Conservation (phyloP, 2,329 filamentous ascomycete species). For the Stachybotrys elegans region DNA sequence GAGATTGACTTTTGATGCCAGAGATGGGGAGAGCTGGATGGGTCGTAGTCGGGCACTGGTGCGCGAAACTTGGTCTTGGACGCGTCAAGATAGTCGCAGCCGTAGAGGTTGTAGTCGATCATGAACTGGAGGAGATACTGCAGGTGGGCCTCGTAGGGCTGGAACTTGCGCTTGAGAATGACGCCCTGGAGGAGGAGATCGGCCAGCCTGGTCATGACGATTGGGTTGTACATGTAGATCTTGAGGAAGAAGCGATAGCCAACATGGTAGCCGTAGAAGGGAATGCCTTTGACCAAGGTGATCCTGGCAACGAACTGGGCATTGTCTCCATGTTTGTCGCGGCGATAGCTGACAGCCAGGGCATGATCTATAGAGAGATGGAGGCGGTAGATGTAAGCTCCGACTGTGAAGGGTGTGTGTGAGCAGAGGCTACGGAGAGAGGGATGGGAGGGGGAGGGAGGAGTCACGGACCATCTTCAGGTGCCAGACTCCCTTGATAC, state of each 20-base stretch:
- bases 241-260: constrained; percentile 90
- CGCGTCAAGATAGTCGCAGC: constrained; percentile 80
- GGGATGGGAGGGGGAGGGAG: not conserved
- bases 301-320: constrained; percentile 80
- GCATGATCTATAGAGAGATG: constrained; percentile 90
- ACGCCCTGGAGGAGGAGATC: constrained; percentile 85
- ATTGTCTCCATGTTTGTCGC: constrained; percentile 64
- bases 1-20: constrained; percentile 78
- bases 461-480: constrained; percentile 56
- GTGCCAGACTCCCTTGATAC: constrained; percentile 65
- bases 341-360: constrained; percentile 76
- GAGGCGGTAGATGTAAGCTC: constrained; percentile 69
- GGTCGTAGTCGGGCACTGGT: constrained; percentile 67
- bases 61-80: constrained; percentile 66
- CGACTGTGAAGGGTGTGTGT: constrained; percentile 44
- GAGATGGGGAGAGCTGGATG: constrained; percentile 55
- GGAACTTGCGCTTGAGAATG: constrained; percentile 76
- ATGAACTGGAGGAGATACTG: constrained; percentile 96
- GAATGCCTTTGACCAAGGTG: constrained; percentile 84
- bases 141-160: constrained; percentile 90
- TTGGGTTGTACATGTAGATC: constrained; percentile 86
- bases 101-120: constrained; percentile 96
- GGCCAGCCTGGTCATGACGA: constrained; percentile 78
- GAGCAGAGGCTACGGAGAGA: constrained; percentile 5
- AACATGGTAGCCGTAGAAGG: constrained; percentile 94